Conservation (phyloP, 129 eudicot genomes). For the Helianthus tuberosus region DNA sequence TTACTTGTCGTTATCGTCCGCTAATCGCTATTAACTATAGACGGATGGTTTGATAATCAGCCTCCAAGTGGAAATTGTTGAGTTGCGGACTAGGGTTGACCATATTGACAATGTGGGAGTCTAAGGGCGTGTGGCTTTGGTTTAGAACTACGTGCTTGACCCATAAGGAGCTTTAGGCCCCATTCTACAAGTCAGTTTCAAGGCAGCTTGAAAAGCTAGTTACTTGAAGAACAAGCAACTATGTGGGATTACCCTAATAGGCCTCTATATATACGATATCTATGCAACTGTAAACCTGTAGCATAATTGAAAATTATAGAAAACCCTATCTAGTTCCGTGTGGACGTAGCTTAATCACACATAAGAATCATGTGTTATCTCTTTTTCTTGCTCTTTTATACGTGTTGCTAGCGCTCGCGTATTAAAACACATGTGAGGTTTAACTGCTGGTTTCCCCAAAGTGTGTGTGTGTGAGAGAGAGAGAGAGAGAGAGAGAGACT, state of each 20-base stretch:
- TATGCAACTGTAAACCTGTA: not conserved
- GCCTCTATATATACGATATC: not conserved
- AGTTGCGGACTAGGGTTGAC: not conserved
- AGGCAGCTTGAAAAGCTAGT: not conserved
- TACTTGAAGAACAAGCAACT: not conserved
- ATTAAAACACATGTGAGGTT: not conserved
- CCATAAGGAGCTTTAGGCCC: not conserved
- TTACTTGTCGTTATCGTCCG: too few species aligned
- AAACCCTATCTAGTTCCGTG: not conserved
- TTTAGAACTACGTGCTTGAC: not conserved
- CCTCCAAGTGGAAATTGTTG: not conserved
- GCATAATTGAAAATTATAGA: not conserved
- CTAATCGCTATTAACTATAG: too few species aligned
- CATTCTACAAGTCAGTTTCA: not conserved
- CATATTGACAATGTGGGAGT: not conserved
- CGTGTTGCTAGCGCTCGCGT: not conserved
- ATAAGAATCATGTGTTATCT: not conserved
- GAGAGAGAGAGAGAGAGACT: conserved; percentile 26
- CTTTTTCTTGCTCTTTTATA: not conserved
- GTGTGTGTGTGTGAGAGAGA: not conserved
- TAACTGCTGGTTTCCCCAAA: not conserved
- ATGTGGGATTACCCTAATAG: not conserved
- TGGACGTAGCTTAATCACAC: not conserved
- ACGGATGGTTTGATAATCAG: not conserved
- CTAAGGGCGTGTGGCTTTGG: not conserved